Evolutionary conservation across 2,329 filamentous ascomycete genomes (phyloP).

Genomic region (Didymella segeticola): DNA sequence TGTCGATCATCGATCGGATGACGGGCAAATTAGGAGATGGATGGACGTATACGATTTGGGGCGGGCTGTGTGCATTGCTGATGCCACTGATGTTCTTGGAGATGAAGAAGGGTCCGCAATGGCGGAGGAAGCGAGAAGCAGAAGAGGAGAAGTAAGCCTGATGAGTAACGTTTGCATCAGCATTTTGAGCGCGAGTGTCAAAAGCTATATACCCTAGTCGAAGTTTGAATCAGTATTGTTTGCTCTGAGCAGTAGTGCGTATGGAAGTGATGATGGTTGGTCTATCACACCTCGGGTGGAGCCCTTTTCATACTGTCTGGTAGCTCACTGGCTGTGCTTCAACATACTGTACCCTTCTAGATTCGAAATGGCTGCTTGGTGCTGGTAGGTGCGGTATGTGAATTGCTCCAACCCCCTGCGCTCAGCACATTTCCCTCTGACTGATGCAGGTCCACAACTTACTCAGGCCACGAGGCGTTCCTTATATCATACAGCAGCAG

Average conservation of each 20-base stretch:
- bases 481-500: too few relatives aligned
- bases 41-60: constrained; percentile 41
- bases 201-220: constrained; percentile 16
- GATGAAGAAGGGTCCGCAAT: constrained; percentile 35
- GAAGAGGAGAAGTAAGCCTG: constrained; percentile 19
- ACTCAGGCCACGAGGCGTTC: neutral
- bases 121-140: constrained; percentile 29
- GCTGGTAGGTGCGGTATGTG: too few relatives aligned
- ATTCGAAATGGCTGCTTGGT: too few relatives aligned
- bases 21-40: constrained; percentile 27
- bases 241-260: too few relatives aligned
- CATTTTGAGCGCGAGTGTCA: constrained; percentile 3
- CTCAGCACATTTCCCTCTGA: too few relatives aligned
- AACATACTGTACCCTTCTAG: too few relatives aligned
- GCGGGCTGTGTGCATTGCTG: constrained; percentile 28
- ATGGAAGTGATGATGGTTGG: neutral
- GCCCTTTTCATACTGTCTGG: too few relatives aligned
- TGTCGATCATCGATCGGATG: constrained; percentile 37
- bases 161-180: neutral
- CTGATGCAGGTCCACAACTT: too few relatives aligned
- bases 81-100: constrained; percentile 39
- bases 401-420: too few relatives aligned
- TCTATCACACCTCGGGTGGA: too few relatives aligned
- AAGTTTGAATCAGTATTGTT: neutral
- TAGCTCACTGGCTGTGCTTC: too few relatives aligned